Evolutionary conservation across 176 grass and related monocot genomes (phyloP), one percentile per base, ranked within the genome.

Genomic region (Pharus latifolius): DNA sequence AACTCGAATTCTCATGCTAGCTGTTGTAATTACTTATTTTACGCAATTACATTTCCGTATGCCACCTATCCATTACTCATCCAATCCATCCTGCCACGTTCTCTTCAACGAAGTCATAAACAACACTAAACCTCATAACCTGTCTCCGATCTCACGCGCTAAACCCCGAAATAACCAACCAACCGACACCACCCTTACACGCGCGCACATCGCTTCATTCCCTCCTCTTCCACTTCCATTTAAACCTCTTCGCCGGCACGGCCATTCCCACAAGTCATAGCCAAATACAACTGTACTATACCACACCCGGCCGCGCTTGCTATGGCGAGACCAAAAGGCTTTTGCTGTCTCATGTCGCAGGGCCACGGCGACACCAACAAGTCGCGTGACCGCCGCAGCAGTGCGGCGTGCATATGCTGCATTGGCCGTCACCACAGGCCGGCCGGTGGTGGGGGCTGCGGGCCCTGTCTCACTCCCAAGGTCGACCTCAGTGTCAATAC

Each of bases 341-440:
- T 92, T 43, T 92, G 82, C 82, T 85, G 85, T 74, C 59, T 92
- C 23, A 63, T 43, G 59, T 71, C 53, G 72, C 64, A 74, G 75
- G 48, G 61, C 65, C 10, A n/a, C 58, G 41, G 55, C 53, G 72
- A 83, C 56, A 59, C 64, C 3, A 35, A 61, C 46, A n/a, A 5
- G 40, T 0, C 33, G 11, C 75, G 37, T 1, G 18, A 26, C 10
- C 73, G 80, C 69, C 73, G 41, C 51, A 74, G 63, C 77, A 63
- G 22, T 50, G 89, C 82, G 5, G 89, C 85, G 10, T 93, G 90
- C 90, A 89, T 93, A 5, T 93, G 90, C 70, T 93, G 90, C 71
- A 67, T 86, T 3, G 90, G 88, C 0, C 80, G 76, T 4, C 76
- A 84, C 72, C 88, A 91, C 67, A 74, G 80, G 14, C 53, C 79